Conservation (phyloP, 1,139 yeast genomes). For the Geotrichum restrictum region DNA sequence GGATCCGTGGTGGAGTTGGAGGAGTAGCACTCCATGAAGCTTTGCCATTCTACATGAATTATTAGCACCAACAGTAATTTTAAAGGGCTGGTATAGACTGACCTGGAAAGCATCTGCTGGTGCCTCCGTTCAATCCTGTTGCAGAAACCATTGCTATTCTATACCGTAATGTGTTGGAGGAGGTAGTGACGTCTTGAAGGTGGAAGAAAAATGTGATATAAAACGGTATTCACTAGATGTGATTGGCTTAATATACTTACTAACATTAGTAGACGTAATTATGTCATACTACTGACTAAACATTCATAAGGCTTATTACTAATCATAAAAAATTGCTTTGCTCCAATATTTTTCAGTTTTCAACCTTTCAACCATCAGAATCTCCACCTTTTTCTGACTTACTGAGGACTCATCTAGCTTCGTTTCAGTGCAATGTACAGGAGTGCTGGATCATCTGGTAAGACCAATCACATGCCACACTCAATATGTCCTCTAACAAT, state of each 20-base stretch:
- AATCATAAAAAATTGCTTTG: no score
- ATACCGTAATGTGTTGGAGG: neutral
- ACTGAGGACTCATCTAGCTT: no score
- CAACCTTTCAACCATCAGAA: neutral
- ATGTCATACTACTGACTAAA: no score
- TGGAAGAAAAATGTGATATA: neutral
- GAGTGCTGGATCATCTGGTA: constrained; percentile 14
- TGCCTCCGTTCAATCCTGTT: constrained; percentile 45
- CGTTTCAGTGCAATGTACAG: constrained; percentile 6
- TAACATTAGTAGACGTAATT: neutral
- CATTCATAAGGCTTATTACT: no score
- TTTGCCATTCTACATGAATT: constrained; percentile 41
- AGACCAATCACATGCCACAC: neutral
- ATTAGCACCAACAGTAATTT: neutral
- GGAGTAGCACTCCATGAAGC: constrained; percentile 47
- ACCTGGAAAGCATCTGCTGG: constrained; percentile 48
- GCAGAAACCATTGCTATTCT: constrained; percentile 38
- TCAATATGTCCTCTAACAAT: neutral
- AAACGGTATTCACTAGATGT: neutral
- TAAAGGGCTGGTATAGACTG: constrained; percentile 26
- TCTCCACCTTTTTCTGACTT: neutral
- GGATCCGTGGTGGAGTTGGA: constrained; percentile 40
- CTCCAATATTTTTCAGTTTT: neutral
- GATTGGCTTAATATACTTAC: neutral
- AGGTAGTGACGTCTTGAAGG: constrained; percentile 1